Percentiles rank a stretch among this genome's conserved stretches.
These are phyloP conservation scores for Raddia distichophylla DNA, from an alignment of 176 grass and related monocot genomes.

Conservation along the genomic window DNA sequence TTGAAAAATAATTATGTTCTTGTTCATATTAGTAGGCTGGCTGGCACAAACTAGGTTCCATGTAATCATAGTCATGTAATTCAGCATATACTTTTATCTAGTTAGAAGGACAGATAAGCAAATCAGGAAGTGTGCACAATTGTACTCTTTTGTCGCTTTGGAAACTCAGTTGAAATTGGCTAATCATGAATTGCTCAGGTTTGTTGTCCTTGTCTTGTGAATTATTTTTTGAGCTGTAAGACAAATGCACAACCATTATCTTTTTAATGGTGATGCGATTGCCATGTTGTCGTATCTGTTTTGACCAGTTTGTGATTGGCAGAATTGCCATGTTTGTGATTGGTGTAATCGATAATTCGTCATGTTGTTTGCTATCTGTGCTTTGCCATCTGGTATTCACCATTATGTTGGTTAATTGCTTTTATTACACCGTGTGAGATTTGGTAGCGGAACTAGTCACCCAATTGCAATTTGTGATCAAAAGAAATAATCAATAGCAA, in stretches of 20 bases:
- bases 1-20: not conserved
- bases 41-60: slow-evolving; percentile 32
- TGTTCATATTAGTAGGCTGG: slow-evolving; percentile 28
- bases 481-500: not conserved
- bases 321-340: slow-evolving; percentile 7
- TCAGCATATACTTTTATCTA: not conserved
- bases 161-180: slow-evolving; percentile 35
- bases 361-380: not conserved
- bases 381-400: not conserved
- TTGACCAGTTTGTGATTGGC: slow-evolving; percentile 9
- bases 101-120: not conserved
- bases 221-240: slow-evolving; percentile 26
- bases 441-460: slow-evolving; percentile 5
- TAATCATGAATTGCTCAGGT: slow-evolving; percentile 30
- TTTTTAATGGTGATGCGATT: not conserved
- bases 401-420: slow-evolving; percentile 1
- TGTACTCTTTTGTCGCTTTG: not conserved
- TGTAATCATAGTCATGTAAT: not conserved
- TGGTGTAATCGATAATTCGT: slow-evolving; percentile 7
- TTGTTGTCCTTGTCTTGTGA: slow-evolving; percentile 31
- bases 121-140: not conserved
- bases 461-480: not conserved
- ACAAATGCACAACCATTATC: not conserved
- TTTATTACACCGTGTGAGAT: not conserved
- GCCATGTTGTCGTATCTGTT: not conserved